Evolutionary conservation across 2,329 filamentous ascomycete genomes (phyloP).

Genomic region (Waltergamsia citrina): DNA sequence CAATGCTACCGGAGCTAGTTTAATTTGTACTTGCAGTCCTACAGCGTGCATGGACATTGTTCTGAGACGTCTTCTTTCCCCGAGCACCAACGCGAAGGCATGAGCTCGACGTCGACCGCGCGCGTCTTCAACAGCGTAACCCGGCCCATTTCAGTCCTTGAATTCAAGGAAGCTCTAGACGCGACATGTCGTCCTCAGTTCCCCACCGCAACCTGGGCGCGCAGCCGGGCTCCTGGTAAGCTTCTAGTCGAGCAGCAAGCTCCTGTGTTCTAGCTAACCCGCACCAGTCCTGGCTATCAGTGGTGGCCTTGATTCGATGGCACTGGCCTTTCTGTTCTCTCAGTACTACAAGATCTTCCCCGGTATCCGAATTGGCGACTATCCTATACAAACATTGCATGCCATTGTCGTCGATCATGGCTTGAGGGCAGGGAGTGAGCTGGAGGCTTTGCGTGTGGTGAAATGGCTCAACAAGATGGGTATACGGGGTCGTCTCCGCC

Average conservation of each 20-base stretch:
- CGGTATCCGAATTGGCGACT: conserved; percentile 31
- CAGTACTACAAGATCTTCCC: conserved; percentile 25
- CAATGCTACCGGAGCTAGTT: too few species aligned
- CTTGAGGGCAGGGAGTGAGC: conserved; percentile 38
- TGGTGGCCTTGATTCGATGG: conserved; percentile 97
- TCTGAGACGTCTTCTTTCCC: too few species aligned
- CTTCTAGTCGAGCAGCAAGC: background rate
- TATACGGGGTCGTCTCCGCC: conserved; percentile 13
- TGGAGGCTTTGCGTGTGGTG: conserved; percentile 41
- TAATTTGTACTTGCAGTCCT: too few species aligned
- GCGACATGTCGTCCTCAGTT: conserved; percentile 24
- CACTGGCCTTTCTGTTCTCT: conserved; percentile 67
- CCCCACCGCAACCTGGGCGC: conserved; percentile 2
- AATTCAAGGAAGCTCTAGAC: conserved; percentile 37
- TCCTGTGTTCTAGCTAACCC: background rate
- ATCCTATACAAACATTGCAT: conserved; percentile 20
- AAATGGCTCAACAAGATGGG: conserved; percentile 26
- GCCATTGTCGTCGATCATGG: conserved; percentile 49
- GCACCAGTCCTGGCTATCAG: conserved; percentile 67
- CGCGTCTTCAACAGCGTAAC: conserved; percentile 25
- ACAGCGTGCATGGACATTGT: too few species aligned
- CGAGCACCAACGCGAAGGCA: conserved; percentile 12
- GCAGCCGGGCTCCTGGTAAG: conserved; percentile 1
- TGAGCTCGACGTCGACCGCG: conserved; percentile 16
- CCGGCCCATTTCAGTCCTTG: conserved; percentile 23